Evolutionary conservation across 106 monocot genomes (phyloP).

Genomic region (Allium fistulosum): DNA sequence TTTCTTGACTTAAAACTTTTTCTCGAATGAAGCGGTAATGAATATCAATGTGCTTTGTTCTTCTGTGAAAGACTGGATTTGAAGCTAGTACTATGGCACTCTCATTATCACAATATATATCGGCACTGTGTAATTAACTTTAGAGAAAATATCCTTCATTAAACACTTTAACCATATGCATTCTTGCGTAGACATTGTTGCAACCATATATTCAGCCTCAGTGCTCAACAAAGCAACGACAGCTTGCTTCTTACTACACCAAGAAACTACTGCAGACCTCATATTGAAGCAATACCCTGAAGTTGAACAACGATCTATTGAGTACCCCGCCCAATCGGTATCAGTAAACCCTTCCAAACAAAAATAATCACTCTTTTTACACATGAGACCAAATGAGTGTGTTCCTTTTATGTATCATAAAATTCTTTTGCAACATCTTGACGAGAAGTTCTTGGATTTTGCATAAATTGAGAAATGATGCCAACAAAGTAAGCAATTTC

Average conservation of each 20-base stretch:
- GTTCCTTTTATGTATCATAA: background rate
- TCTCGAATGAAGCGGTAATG: too few relatives aligned
- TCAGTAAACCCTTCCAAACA: background rate
- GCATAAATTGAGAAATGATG: too few relatives aligned
- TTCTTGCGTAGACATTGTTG: slow-evolving; percentile 6
- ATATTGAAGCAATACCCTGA: slow-evolving; percentile 4
- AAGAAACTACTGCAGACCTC: background rate
- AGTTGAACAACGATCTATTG: too few relatives aligned
- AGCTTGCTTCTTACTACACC: slow-evolving; percentile 7
- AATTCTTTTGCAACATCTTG: too few relatives aligned
- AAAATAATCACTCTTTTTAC: background rate
- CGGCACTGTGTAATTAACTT: background rate
- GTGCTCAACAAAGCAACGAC: background rate
- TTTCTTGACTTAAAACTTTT: background rate
- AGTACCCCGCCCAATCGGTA: background rate
- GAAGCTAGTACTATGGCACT: too few relatives aligned
- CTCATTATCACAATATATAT: background rate
- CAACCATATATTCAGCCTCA: background rate
- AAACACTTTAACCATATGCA: slow-evolving; percentile 3
- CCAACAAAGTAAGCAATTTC: too few relatives aligned
- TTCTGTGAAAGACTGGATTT: too few relatives aligned
- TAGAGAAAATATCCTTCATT: background rate
- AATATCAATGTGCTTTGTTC: too few relatives aligned
- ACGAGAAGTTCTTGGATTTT: too few relatives aligned
- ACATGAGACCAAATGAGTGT: background rate